Base-by-base conservation (phyloP, 345 rosid genomes). In the Aethionema arabicum region DNA sequence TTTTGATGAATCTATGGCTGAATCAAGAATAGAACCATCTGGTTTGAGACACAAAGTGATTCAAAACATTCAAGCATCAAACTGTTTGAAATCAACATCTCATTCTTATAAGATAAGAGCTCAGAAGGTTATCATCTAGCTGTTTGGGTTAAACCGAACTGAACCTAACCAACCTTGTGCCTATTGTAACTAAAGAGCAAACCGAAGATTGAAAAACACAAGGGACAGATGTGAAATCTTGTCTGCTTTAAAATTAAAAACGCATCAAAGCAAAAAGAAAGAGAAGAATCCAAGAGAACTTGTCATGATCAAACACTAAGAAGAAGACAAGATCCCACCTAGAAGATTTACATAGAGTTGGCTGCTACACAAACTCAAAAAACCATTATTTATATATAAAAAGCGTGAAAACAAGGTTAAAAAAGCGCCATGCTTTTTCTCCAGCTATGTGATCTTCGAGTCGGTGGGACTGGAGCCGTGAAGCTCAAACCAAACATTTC, bases 401-500 rank as follows among this genome's bases (percentile, higher is more conserved):
- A 21, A n/a, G n/a, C 27, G 46, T 59, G 45, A 51, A n/a, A n/a
- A 61, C 62, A 59, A 40, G 59, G 2, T 80, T 72, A 87, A 55
- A 78, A 27, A 52, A 79, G 82, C 41, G 85, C 67, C 80, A 66
- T 87, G 84, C 86, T 81, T 77, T 79, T 72, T 49, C 80, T 81
- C 99, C 99, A 89, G 36, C 86, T 80, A 45, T 56, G 75, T 29
- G 88, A 82, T 74, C 76, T 83, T 43, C 85, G 72, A 61, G 74
- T 77, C 36, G 77, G 52, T 48, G 68, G 68, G 37, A 62, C 32
- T 3, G 85, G 80, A 21, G 91, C 83, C 6, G 91, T 77, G 77
- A 93, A 90, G 76, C 90, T 90, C 47, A 90, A 88, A 5, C 99
- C 96, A 50, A 90, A 84, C 96, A 85, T 87, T 73, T 83, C 95